These are phyloP conservation scores for Lunasporangiospora selenospora DNA, from an alignment of 192 early-diverging fungal species.

Conservation along the genomic window DNA sequence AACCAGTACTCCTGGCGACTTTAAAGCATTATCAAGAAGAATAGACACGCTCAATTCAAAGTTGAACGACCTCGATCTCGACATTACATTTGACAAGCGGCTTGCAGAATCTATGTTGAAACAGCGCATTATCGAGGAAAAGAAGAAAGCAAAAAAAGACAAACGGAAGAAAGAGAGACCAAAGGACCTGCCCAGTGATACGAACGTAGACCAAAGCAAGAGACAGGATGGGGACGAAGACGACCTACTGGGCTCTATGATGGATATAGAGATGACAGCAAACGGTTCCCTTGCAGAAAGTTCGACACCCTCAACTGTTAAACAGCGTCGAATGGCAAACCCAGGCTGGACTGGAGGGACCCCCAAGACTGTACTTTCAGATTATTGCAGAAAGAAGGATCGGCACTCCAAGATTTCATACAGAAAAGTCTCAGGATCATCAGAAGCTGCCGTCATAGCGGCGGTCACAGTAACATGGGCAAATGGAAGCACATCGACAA, in stretches of 20 bases:
- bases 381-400: constrained; percentile 49
- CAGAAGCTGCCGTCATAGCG: constrained; percentile 4
- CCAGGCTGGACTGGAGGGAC: constrained; percentile 45
- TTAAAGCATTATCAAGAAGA: constrained; percentile 16
- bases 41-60: constrained; percentile 38
- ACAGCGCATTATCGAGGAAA: constrained; percentile 22
- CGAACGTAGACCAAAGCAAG: constrained; percentile 2
- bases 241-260: constrained; percentile 45
- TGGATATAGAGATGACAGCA: constrained; percentile 17
- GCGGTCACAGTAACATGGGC: constrained; percentile 34
- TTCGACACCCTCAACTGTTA: neutral
- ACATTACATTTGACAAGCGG: constrained; percentile 49
- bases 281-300: neutral
- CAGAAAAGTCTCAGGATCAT: constrained; percentile 7
- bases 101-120: constrained; percentile 37
- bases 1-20: constrained; percentile 6
- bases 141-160: constrained; percentile 26
- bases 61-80: constrained; percentile 45
- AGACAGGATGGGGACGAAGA: constrained; percentile 21
- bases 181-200: constrained; percentile 11
- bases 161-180: constrained; percentile 43
- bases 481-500: constrained; percentile 11
- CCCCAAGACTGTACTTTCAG: constrained; percentile 40
- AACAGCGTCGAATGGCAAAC: constrained; percentile 25
- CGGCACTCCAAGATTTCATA: constrained; percentile 29